Evolutionary conservation across 2,329 filamentous ascomycete genomes (phyloP).

Genomic region (Trichocomaceae sp.): DNA sequence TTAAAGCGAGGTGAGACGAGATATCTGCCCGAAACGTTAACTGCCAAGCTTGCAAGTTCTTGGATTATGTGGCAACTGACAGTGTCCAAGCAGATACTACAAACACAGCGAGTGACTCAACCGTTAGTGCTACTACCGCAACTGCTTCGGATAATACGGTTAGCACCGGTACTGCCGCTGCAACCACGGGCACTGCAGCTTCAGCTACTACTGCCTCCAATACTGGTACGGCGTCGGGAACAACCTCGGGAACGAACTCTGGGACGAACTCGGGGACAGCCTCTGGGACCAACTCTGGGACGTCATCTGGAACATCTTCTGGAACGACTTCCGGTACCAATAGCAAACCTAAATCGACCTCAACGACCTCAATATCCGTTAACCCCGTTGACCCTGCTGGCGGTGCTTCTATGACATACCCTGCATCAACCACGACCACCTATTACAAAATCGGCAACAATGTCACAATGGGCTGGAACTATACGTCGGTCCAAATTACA

Average conservation of each 20-base stretch:
- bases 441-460: constrained; percentile 60
- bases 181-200: constrained; percentile 8
- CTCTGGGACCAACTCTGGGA: background rate
- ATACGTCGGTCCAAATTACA: constrained; percentile 55
- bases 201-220: too few relatives aligned
- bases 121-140: background rate
- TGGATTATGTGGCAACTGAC: constrained; percentile 11
- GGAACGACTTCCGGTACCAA: background rate
- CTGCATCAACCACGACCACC: constrained; percentile 43
- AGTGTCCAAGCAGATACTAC: constrained; percentile 13
- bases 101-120: constrained; percentile 10
- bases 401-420: constrained; percentile 57
- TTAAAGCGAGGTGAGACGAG: constrained; percentile 12
- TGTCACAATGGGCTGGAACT: constrained; percentile 63
- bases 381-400: constrained; percentile 51
- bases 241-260: too few relatives aligned
- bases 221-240: too few relatives aligned
- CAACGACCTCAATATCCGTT: constrained; percentile 38
- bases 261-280: too few relatives aligned
- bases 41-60: constrained; percentile 1
- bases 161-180: constrained; percentile 14
- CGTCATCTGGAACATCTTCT: background rate
- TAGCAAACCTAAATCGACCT: constrained; percentile 13
- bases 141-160: background rate
- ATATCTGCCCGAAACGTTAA: too few relatives aligned